Base-by-base conservation (phyloP, 1,284 basidiomycete species). In the Trametes sp. region DNA sequence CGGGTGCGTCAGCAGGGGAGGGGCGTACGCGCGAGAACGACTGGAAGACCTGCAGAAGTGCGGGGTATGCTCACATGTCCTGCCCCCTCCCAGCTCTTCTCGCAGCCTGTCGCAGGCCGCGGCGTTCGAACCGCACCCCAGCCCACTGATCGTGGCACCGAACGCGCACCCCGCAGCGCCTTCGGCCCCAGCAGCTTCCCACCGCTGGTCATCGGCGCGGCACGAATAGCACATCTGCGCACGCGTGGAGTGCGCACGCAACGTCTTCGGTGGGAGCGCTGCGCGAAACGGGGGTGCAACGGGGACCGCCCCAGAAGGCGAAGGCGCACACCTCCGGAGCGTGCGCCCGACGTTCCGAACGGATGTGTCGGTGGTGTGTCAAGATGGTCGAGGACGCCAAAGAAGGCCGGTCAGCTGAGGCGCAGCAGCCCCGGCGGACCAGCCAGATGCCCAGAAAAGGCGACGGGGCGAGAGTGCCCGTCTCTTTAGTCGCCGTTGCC, bases 341-440 rank as follows among this genome's bases (percentile, higher is more conserved):
- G 41, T 21, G 28, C 58, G 53, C 45, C 66, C 55, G 63, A 54
- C 42, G 48, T 26, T 57, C 66, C 66, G 66, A 62, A 57, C 48
- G 52, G 44, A 60, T 63, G 63, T 67, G 66, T 67, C 63, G 42
- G 19, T 24, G 33, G 58, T 67, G 66, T 67, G 66, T 67, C 66
- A 67, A 57, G n/a, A 24, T 44, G 44, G 29, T 19, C 42, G 42
- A 35, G 21, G 44, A 28, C 21, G 54, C 9, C 28, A 28, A 23
- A 16, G 54, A 45, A 42, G 42, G 36, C 24, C 21, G 65, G 66
- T 67, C 66, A 67, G 50, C 63, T 67, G 66, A 5, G 14, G 19
- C 23, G n/a, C 19, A 38, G 42, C 50, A 50, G 21, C 36, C 14
- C 55, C 51, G 51, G 50, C 61, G 61, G 36, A 49, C 35, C 46